phyloP scores from a whole-genome alignment of 2,329 filamentous ascomycete genomes.

The Allantophomopsis cytisporea region DNA sequence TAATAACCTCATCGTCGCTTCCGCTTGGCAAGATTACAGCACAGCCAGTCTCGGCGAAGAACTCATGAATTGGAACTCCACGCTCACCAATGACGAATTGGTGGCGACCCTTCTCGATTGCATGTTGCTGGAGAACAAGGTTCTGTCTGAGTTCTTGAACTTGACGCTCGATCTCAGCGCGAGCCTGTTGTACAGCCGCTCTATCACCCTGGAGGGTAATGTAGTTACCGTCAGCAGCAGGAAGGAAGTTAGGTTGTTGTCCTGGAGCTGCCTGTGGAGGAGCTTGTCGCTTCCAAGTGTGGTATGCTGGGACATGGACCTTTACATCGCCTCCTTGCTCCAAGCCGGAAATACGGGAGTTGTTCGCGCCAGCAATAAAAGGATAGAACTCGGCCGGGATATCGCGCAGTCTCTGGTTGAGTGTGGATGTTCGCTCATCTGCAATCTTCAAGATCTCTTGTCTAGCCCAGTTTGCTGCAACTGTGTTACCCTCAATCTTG shows the following conservation, averaged over 20 bases:
- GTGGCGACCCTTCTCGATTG: conserved; percentile 76
- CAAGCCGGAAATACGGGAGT: conserved; percentile 51
- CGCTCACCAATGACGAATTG: conserved; percentile 88
- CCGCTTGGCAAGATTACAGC: conserved; percentile 68
- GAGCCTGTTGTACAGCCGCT: conserved; percentile 63
- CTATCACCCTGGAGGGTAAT: conserved; percentile 85
- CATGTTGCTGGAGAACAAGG: conserved; percentile 64
- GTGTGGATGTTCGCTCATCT: conserved; percentile 69
- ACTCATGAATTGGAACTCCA: conserved; percentile 69
- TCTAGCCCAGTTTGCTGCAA: conserved; percentile 73
- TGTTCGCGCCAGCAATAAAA: conserved; percentile 76
- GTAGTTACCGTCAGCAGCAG: conserved; percentile 57
- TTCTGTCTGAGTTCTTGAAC: conserved; percentile 64
- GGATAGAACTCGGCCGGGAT: conserved; percentile 91
- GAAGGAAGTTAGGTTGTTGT: conserved; percentile 54
- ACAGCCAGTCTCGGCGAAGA: conserved; percentile 84
- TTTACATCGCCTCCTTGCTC: conserved; percentile 64
- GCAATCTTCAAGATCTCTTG: conserved; percentile 80
- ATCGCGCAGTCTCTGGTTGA: conserved; percentile 68
- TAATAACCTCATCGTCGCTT: conserved; percentile 66
- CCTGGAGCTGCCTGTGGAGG: conserved; percentile 49
- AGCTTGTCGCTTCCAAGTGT: conserved; percentile 56
- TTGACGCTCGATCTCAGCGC: conserved; percentile 67
- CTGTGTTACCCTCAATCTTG: conserved; percentile 77
- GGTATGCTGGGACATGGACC: conserved; percentile 71